These are phyloP conservation scores for Musa beccarii DNA, from an alignment of 176 grass and related monocot genomes.

Conservation along the genomic window DNA sequence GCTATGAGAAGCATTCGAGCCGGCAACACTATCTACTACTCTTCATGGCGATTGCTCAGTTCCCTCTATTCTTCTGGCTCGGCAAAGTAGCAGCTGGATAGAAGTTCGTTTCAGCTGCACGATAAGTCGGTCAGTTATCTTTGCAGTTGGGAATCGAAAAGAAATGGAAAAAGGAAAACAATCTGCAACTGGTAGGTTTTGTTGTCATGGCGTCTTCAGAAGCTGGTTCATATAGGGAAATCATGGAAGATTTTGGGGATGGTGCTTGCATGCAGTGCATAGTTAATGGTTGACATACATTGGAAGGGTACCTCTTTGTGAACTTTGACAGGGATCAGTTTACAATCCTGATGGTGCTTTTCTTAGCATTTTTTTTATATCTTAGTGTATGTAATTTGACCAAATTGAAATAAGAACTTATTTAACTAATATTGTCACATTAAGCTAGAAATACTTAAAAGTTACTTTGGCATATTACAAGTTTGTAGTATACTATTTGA, in stretches of 20 bases:
- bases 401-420: too few species aligned
- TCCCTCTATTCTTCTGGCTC: slow-evolving; percentile 20
- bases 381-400: too few species aligned
- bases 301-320: too few species aligned
- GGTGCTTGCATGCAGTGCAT: background rate
- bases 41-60: slow-evolving; percentile 12
- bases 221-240: background rate
- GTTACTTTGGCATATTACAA: too few species aligned
- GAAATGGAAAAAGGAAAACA: background rate
- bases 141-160: too few species aligned
- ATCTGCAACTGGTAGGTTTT: background rate
- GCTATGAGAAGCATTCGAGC: slow-evolving; percentile 16
- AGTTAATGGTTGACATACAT: background rate
- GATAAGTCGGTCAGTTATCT: background rate
- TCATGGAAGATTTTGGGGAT: background rate
- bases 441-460: too few species aligned
- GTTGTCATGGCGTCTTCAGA: background rate
- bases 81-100: slow-evolving; percentile 1
- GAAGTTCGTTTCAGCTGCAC: background rate
- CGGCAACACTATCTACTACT: slow-evolving; percentile 17
- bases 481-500: too few species aligned
- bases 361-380: too few species aligned
- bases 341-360: too few species aligned
- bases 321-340: too few species aligned
- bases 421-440: too few species aligned